A percentile compares a stretch with the other conserved stretches of the same genome.
phyloP scores from a whole-genome alignment of 768 basidiomycete species.

The Podaxis pistillaris region DNA sequence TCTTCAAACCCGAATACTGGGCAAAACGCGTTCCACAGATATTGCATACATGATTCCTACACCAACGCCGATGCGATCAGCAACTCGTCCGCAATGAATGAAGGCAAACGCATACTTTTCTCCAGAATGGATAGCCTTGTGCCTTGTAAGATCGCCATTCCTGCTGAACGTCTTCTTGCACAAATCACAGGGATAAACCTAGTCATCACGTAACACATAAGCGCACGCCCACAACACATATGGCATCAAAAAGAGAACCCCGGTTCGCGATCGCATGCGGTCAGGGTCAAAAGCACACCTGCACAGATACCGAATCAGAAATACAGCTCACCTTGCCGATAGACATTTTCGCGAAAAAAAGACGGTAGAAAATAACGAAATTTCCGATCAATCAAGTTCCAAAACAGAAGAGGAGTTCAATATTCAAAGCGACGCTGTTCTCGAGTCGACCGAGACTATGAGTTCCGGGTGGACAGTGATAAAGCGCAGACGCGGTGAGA shows the following conservation, averaged over 20 bases:
- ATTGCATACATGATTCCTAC: constrained; percentile 51
- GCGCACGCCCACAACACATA: constrained; percentile 19
- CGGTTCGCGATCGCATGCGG: not conserved
- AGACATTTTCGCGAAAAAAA: not conserved
- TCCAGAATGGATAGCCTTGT: constrained; percentile 47
- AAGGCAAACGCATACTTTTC: constrained; percentile 36
- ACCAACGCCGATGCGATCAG: not conserved
- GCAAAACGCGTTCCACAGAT: constrained; percentile 55
- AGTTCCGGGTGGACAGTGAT: not conserved
- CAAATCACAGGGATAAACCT: constrained; percentile 29
- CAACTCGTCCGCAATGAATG: not conserved
- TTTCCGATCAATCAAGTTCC: not conserved
- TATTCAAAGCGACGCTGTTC: not conserved
- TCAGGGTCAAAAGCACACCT: not conserved
- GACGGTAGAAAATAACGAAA: not conserved
- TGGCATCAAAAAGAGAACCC: not conserved
- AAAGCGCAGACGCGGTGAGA: not conserved
- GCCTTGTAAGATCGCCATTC: constrained; percentile 61
- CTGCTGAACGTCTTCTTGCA: constrained; percentile 54
- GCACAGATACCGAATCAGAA: not conserved
- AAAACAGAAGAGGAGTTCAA: not conserved
- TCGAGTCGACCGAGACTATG: no score
- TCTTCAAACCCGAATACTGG: constrained; percentile 59
- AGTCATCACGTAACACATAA: constrained; percentile 3
- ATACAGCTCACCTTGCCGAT: constrained; percentile 9